Evolutionary conservation across 1,284 basidiomycete genomes (phyloP), one percentile per base, ranked within the genome.

Genomic region (Ustilago cynodontis): DNA sequence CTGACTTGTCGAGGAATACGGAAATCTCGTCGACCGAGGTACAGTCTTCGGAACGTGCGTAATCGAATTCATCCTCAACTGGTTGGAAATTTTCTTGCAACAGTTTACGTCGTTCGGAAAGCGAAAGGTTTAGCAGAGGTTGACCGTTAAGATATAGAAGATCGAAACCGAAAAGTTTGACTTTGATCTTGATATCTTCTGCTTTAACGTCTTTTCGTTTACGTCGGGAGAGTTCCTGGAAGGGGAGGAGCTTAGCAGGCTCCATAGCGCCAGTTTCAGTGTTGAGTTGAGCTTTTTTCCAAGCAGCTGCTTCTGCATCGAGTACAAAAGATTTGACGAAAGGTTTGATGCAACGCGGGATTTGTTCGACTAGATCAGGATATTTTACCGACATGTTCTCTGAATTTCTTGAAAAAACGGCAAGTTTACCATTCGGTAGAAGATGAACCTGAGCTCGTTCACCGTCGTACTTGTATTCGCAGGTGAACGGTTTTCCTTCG

Each of bases 351-450:
- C 78, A 95, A 53, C 90, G 89, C 1, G 95, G 94, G 35, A 98
- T 89, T 84, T 98, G 95, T 79, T 94, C 93, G 18, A 98, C 91
- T 16, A 99, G 88, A 88, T 99, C 97, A 0, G 96, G 97, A 87
- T 99, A 99, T 86, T 99, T 99, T 85, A 95, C 95, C 86, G 93
- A 95, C 97, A 99, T 99, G 85, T 99, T 94, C 86, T 99, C 97
- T 37, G 94, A 97, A 87, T 99, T 99, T 57, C 97, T 89, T 86
- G 94, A 96, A 87, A 98, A 99, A 41, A 99, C 92, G 14, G 90
- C 90, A 35, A 99, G 90, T 47, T 63, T 61, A 13, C 78, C 77
- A 16, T 64, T 37, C 2, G 57, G 47, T 6, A 77, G 65, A 9
- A 78, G 75, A 63, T 85, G 83, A 11, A 86, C 78, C 61, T 98